Percentiles rank a stretch among this genome's conserved stretches.
These are phyloP conservation scores for Saccharomycopsis sp. DNA, from an alignment of 805 yeast genomes.

Conservation along the genomic window DNA sequence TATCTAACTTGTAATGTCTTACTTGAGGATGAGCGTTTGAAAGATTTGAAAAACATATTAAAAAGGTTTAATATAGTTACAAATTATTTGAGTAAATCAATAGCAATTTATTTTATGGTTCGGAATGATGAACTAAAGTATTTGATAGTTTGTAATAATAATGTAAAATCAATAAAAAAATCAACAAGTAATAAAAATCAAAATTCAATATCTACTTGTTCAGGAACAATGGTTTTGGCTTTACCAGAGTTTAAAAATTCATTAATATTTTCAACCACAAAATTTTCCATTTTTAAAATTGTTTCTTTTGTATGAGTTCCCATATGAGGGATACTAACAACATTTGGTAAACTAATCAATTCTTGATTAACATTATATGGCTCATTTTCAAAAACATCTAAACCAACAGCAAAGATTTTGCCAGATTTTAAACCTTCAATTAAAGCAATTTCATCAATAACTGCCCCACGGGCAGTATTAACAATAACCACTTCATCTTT, in stretches of 20 bases:
- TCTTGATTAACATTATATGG: constrained; percentile 35
- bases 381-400: constrained; percentile 58
- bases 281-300: constrained; percentile 72
- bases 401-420: constrained; percentile 55
- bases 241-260: constrained; percentile 53
- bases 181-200: too few relatives aligned
- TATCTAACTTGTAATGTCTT: too few relatives aligned
- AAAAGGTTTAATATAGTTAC: too few relatives aligned
- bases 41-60: too few relatives aligned
- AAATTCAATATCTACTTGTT: constrained; percentile 32
- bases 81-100: too few relatives aligned
- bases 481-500: constrained; percentile 32
- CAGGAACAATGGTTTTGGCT: constrained; percentile 75
- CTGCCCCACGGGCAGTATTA: constrained; percentile 85
- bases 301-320: constrained; percentile 51
- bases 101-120: too few relatives aligned
- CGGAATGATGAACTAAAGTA: too few relatives aligned
- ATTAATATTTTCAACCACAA: constrained; percentile 58
- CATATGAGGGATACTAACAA: constrained; percentile 49
- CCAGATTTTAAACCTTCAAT: constrained; percentile 48
- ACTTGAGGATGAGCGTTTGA: too few relatives aligned
- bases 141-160: too few relatives aligned
- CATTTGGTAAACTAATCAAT: constrained; percentile 29
- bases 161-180: too few relatives aligned
- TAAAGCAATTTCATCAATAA: constrained; percentile 56